phyloP scores from a whole-genome alignment of 108 stramenopile species.

The Cyclotella baltica region DNA sequence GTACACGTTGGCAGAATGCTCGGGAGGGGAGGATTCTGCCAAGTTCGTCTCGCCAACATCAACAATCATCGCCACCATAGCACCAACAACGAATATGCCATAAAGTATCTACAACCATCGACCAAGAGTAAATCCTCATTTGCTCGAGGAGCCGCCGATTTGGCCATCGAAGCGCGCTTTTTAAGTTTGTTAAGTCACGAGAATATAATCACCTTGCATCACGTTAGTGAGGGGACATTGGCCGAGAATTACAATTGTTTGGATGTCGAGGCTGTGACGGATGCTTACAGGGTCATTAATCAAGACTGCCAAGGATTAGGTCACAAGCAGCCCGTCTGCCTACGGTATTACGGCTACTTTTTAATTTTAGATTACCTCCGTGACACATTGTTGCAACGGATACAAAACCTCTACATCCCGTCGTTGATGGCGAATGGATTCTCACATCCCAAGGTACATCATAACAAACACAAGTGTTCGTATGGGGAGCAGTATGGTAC shows the following conservation, averaged over 20 bases:
- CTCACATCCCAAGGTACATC: constrained; percentile 39
- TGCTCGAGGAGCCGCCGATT: constrained; percentile 69
- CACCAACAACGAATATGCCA: constrained; percentile 6
- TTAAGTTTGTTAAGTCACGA: constrained; percentile 65
- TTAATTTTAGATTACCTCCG: constrained; percentile 69
- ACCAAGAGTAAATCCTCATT: constrained; percentile 68
- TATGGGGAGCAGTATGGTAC: background rate
- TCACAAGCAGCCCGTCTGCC: background rate
- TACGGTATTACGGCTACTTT: constrained; percentile 64
- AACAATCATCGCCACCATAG: background rate
- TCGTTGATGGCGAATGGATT: constrained; percentile 20
- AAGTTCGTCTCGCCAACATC: background rate
- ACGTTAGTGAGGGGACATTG: constrained; percentile 63
- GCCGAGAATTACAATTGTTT: constrained; percentile 45
- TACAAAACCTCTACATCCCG: constrained; percentile 40
- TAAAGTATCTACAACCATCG: constrained; percentile 44
- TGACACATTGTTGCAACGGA: constrained; percentile 60
- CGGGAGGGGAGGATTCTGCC: constrained; percentile 19
- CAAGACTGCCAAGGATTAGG: background rate
- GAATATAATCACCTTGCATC: constrained; percentile 68
- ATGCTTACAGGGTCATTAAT: too few species aligned
- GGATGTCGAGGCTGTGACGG: constrained; percentile 12
- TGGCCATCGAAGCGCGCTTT: constrained; percentile 75
- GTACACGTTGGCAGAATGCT: constrained; percentile 7
- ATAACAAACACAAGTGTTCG: constrained; percentile 29